Conservation (phyloP, 305 asterid genomes). For the Petunia hybrid region DNA sequence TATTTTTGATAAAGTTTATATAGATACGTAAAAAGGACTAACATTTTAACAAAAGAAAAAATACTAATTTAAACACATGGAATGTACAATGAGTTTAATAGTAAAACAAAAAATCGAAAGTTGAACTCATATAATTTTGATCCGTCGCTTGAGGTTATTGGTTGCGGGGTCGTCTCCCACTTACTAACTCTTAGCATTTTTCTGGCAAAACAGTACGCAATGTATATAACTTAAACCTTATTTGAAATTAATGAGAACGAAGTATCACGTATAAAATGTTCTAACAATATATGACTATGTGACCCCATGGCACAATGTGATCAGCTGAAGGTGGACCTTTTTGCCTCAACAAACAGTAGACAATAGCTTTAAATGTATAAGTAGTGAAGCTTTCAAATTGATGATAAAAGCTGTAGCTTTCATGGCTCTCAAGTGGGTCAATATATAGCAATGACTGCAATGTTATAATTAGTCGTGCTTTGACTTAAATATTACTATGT, state of each 20-base stretch:
- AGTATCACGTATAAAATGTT: not conserved
- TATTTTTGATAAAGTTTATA: too few species aligned
- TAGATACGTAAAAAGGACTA: too few species aligned
- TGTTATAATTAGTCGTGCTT: not conserved
- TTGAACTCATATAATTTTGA: too few species aligned
- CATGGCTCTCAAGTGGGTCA: slow-evolving; percentile 18
- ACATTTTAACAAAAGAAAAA: too few species aligned
- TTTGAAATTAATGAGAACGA: not conserved
- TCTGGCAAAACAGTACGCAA: too few species aligned
- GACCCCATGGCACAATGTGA: slow-evolving; percentile 24
- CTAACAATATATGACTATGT: not conserved
- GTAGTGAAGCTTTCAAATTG: not conserved
- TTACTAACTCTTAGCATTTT: too few species aligned
- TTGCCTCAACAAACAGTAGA: slow-evolving; percentile 27
- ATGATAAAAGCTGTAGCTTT: slow-evolving; percentile 12
- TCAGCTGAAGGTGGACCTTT: slow-evolving; percentile 23
- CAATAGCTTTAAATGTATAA: not conserved
- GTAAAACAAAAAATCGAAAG: too few species aligned
- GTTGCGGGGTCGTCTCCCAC: too few species aligned
- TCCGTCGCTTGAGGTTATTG: too few species aligned
- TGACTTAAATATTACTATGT: slow-evolving; percentile 2
- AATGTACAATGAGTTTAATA: too few species aligned
- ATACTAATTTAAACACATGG: too few species aligned
- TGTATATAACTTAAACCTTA: not conserved
- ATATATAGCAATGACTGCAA: not conserved